Base-by-base conservation (phyloP, 2,329 filamentous ascomycete genomes). In the Helicocarpus griseus region DNA sequence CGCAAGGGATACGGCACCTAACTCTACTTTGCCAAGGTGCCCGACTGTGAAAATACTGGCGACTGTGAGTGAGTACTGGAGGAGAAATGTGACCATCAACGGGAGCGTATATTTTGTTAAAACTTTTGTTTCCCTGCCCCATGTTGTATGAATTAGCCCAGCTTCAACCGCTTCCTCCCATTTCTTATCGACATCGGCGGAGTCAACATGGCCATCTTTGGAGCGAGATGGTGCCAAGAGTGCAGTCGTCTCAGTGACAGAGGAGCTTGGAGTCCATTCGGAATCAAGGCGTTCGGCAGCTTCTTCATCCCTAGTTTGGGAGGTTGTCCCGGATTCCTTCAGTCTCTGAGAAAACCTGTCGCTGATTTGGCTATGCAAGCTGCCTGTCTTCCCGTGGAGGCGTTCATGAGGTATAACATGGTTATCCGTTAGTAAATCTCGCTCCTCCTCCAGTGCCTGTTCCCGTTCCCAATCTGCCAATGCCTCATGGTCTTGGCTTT, bases 101-200 rank as follows among this genome's bases (percentile, higher is more conserved):
- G 86, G 86, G 28, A 77, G 73, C 2, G 86, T 84, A 64, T 90
- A 90, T 56, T 78, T 76, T 28, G 78, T 72, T 38, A 97, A 77
- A 1, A 89, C 89, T 71, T 90, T 89, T 39, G 86, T 77, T 73
- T 97, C 91, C 56, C 90, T 82, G 67, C 86, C 84, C 89, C 90
- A 97, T 4, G 89, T 94, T 4, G 90, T 96, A 49, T 85, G 83
- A 57, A 97, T 90, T 63, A 82, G 79, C 9, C 89, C 89, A 0
- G 85, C 80, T 0, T 81, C 78, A 9, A 96, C 86, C 0, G 90
- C 91, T 55, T 89, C 86, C 56, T 91, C 85, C 89, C 89, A 95
- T 63, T 87, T 85, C 60, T 82, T 77, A 58, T 85, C 80, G 48
- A 90, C 79, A 4, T 48, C 50, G 38, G 11, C 45, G 17, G 31